Conservation (phyloP, 1,284 basidiomycete species). For the Coniferiporia sulphurascens region DNA sequence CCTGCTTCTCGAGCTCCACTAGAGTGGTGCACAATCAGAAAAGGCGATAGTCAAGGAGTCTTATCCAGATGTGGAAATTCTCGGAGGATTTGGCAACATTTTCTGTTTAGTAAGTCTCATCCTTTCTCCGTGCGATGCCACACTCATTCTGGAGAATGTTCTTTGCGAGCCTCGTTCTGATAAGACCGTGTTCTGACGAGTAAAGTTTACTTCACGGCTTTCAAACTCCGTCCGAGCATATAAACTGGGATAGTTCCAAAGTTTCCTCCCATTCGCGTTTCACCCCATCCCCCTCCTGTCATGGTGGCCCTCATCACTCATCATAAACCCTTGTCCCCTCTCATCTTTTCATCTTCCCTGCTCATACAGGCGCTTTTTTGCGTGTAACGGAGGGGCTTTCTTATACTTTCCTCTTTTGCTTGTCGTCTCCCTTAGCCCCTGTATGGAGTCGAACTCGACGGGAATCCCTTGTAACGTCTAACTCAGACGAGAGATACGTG, state of each 20-base stretch:
- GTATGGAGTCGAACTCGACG: constrained; percentile 4
- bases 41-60: neutral
- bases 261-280: neutral
- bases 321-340: no score
- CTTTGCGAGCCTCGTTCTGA: neutral
- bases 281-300: neutral
- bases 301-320: neutral
- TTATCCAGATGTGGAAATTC: neutral
- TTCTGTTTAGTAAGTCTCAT: neutral
- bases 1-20: neutral
- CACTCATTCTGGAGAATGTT: neutral
- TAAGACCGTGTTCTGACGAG: neutral
- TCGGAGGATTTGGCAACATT: neutral
- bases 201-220: neutral
- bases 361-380: no score
- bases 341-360: no score
- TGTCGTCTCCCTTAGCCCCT: neutral
- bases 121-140: neutral
- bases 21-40: neutral
- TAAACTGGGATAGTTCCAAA: neutral
- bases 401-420: neutral
- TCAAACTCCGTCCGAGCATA: neutral
- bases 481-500: constrained; percentile 11
- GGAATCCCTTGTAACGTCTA: constrained; percentile 10
- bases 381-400: no score